phyloP scores from a whole-genome alignment of 495 filamentous ascomycete genomes.

The Penicillium coffeae region DNA sequence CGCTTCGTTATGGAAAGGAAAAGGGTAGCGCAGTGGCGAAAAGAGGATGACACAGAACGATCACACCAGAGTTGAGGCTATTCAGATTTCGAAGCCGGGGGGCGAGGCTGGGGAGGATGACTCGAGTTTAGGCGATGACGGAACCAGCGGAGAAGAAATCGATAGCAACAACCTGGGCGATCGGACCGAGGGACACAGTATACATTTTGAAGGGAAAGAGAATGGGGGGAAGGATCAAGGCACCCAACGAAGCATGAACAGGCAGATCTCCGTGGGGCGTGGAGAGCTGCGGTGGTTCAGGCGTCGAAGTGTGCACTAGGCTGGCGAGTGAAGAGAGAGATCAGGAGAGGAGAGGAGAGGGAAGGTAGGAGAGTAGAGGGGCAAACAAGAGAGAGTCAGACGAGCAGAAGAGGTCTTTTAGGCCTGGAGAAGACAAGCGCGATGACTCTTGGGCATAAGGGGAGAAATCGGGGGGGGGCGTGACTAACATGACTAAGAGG shows the following conservation, averaged over 20 bases:
- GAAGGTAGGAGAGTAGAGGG: background rate
- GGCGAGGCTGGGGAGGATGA: constrained; percentile 18
- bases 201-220: constrained; percentile 26
- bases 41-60: constrained; percentile 15
- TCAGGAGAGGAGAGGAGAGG: constrained; percentile 5
- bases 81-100: constrained; percentile 8
- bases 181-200: constrained; percentile 25
- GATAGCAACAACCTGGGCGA: constrained; percentile 26
- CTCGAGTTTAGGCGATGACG: constrained; percentile 15
- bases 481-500: constrained; percentile 12
- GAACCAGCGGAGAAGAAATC: constrained; percentile 17
- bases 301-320: constrained; percentile 20
- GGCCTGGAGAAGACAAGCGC: background rate
- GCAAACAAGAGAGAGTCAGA: constrained; percentile 2
- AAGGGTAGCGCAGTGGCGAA: background rate
- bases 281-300: constrained; percentile 16
- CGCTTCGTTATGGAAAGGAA: background rate
- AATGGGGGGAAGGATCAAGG: constrained; percentile 7
- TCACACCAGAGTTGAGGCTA: constrained; percentile 26
- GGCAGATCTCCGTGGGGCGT: constrained; percentile 12
- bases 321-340: constrained; percentile 1
- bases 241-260: constrained; percentile 25
- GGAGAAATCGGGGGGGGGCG: constrained; percentile 1
- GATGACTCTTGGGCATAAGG: constrained; percentile 19
- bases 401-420: constrained; percentile 6